Evolutionary conservation across 768 basidiomycete species (phyloP), one percentile per base, ranked within the genome.

Genomic region (Russula sp.): DNA sequence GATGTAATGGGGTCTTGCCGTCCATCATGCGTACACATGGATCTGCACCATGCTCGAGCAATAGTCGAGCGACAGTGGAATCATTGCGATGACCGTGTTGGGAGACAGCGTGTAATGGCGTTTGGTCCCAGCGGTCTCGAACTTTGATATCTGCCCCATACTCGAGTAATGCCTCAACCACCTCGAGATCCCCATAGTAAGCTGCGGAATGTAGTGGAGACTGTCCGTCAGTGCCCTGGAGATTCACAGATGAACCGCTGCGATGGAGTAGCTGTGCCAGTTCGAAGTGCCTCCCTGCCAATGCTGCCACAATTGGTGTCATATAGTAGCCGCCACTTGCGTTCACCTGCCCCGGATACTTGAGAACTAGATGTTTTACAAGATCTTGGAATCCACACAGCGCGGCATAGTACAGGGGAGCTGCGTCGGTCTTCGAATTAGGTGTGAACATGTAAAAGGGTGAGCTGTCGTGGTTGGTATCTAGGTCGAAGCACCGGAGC

Each of bases 171-270:
- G 18, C 14, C 14, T 29, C 16, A 29, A 32, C 36, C 16, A 54
- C 11, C 39, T 41, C 9, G 22, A 32, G 14, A 3, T 42, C 7
- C 18, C 16, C 25, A 11, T 10, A 29, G 25, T 18, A n/a, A 6
- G 35, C 50, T 35, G 50, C 50, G 20, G 35, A 22, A 36, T 36
- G 50, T 20, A 51, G 20, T 11, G 35, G n/a, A 18, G 11, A 11
- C 6, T 0, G 1, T 0, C 3, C 5, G 0, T 2, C 0, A 13
- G 7, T 0, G 34, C 34, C 50, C 2, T 10, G 11, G 4, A 32
- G 1, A 3, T 51, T n/a, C 3, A 36, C n/a, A n/a, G 20, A 36
- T 36, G 35, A 36, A 9, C 50, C 50, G 20, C 7, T 20, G 20
- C 3, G 50, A 51, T 5, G 11, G 13, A 51, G 50, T 20, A 22